Evolutionary conservation across 1,139 yeast genomes (phyloP).

Genomic region (Taphrina flavorubra): DNA sequence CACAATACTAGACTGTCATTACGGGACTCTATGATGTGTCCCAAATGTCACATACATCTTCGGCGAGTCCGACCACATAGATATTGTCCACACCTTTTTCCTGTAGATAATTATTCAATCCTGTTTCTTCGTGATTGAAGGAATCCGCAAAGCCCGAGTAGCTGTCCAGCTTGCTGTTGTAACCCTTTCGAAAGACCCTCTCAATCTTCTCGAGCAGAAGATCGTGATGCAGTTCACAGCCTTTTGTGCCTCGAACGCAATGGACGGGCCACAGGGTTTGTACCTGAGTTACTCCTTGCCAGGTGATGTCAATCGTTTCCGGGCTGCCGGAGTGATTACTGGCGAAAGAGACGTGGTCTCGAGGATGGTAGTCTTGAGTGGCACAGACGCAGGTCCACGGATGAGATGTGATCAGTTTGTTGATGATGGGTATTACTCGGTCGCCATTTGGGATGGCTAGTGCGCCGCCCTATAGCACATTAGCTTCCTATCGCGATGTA

Average conservation of each 20-base stretch:
- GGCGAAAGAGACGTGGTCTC: constrained; percentile 32
- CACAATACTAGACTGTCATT: constrained; percentile 18
- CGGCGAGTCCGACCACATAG: constrained; percentile 35
- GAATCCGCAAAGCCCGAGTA: constrained; percentile 35
- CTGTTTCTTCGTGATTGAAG: constrained; percentile 30
- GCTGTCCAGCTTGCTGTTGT: constrained; percentile 32
- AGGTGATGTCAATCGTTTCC: neutral
- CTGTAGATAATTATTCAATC: constrained; percentile 7
- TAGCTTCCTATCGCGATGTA: neutral
- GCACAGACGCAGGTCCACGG: constrained; percentile 14
- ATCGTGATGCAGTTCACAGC: constrained; percentile 24
- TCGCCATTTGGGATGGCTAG: constrained; percentile 29
- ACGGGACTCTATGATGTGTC: neutral
- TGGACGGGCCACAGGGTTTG: constrained; percentile 35
- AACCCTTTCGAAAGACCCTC: constrained; percentile 22
- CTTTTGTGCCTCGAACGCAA: constrained; percentile 29
- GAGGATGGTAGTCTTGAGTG: constrained; percentile 36
- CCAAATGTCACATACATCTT: constrained; percentile 17
- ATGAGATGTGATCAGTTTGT: neutral
- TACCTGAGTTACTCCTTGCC: constrained; percentile 3
- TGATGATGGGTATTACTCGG: constrained; percentile 9
- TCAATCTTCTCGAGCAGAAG: neutral
- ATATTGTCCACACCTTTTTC: constrained; percentile 6
- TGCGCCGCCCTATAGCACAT: constrained; percentile 15
- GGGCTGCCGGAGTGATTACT: constrained; percentile 12